Evolutionary conservation across 2,329 filamentous ascomycete genomes (phyloP).

Genomic region (Fusarium sp.): DNA sequence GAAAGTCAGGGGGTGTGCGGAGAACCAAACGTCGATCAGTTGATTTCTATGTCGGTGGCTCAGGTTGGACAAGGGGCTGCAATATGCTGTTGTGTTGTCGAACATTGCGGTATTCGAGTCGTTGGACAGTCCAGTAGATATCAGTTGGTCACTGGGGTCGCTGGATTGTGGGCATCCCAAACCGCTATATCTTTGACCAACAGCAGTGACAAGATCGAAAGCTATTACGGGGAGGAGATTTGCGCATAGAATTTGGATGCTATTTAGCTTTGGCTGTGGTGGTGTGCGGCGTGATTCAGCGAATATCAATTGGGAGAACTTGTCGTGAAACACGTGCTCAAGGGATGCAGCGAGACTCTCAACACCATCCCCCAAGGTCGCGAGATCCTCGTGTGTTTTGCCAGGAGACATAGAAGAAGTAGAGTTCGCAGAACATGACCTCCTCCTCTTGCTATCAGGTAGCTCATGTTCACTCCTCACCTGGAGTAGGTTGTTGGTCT

Average conservation of each 20-base stretch:
- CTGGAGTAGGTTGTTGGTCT: constrained; percentile 30
- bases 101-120: constrained; percentile 53
- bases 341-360: constrained; percentile 51
- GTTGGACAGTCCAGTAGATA: constrained; percentile 47
- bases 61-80: constrained; percentile 50
- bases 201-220: constrained; percentile 51
- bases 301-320: constrained; percentile 36
- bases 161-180: constrained; percentile 50
- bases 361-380: constrained; percentile 25
- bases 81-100: constrained; percentile 40
- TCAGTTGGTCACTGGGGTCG: constrained; percentile 46
- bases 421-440: constrained; percentile 48
- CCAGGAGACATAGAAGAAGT: constrained; percentile 44
- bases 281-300: not conserved
- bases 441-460: constrained; percentile 41
- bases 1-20: constrained; percentile 56
- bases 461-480: constrained; percentile 29
- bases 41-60: constrained; percentile 53
- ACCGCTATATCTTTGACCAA: constrained; percentile 51
- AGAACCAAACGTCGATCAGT: constrained; percentile 59
- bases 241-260: constrained; percentile 40
- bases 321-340: constrained; percentile 51
- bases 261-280: not conserved
- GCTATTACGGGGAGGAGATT: constrained; percentile 50
- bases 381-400: constrained; percentile 41